Conservation (phyloP, 192 early-diverging fungal genomes). For the Cladochytrium replicatum region DNA sequence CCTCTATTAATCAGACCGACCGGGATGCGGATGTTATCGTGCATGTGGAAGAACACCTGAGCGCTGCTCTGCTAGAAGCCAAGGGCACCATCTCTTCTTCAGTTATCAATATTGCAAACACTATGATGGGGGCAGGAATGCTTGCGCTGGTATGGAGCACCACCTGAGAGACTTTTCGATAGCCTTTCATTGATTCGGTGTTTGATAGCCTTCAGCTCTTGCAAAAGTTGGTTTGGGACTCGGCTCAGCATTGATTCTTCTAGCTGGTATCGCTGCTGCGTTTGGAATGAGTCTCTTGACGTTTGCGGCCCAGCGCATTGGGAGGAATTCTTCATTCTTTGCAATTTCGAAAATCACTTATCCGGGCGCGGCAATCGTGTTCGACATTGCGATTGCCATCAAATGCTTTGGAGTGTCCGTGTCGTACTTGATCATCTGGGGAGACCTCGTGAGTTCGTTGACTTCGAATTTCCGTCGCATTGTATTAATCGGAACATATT, state of each 20-base stretch:
- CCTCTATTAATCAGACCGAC: too few species aligned
- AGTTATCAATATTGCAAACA: slow-evolving; percentile 83
- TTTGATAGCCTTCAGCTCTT: slow-evolving; percentile 65
- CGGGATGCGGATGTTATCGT: too few species aligned
- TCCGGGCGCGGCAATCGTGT: slow-evolving; percentile 73
- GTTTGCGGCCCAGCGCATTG: slow-evolving; percentile 63
- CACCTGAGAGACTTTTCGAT: slow-evolving; percentile 3
- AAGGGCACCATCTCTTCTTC: slow-evolving; percentile 60
- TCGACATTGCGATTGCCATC: slow-evolving; percentile 94
- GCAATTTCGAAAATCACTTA: slow-evolving; percentile 84
- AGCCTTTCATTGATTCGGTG: background rate
- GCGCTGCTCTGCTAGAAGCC: too few species aligned
- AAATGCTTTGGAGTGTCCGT: slow-evolving; percentile 98
- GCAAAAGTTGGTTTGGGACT: slow-evolving; percentile 72
- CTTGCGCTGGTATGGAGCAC: slow-evolving; percentile 72
- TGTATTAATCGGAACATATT: slow-evolving; percentile 2
- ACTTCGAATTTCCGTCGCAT: background rate
- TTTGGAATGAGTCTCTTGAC: slow-evolving; percentile 82
- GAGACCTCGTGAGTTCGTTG: slow-evolving; percentile 64
- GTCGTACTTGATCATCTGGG: slow-evolving; percentile 90
- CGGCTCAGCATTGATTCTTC: slow-evolving; percentile 69
- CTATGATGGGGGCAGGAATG: slow-evolving; percentile 95
- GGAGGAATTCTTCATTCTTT: slow-evolving; percentile 82
- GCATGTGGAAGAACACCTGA: too few species aligned
- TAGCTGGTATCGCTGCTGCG: slow-evolving; percentile 62